A percentile compares a stretch with the other conserved stretches of the same genome.
These are phyloP conservation scores for Parafenestella ontariensis DNA, from an alignment of 2,329 filamentous ascomycete species.

Conservation along the genomic window DNA sequence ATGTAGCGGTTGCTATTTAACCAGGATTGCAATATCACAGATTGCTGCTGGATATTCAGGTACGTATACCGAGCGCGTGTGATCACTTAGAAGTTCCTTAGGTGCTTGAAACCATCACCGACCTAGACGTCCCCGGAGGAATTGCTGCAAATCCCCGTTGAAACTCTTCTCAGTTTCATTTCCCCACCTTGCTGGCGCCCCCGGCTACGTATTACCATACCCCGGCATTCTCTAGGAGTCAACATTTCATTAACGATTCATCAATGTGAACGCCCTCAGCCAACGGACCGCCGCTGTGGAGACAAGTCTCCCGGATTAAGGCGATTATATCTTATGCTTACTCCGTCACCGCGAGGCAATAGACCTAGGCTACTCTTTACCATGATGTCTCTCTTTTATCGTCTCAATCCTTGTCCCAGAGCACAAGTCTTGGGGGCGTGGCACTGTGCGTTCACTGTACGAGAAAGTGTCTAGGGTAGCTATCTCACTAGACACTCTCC, in stretches of 20 bases:
- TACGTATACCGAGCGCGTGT: background rate
- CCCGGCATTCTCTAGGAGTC: background rate
- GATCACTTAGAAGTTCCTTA: slow-evolving; percentile 1
- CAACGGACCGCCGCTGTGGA: background rate
- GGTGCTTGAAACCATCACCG: background rate
- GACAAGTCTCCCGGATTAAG: background rate
- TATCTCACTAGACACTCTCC: background rate
- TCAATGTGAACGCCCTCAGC: background rate
- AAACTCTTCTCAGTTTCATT: background rate
- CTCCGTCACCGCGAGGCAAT: background rate
- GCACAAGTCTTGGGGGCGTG: background rate
- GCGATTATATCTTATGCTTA: background rate
- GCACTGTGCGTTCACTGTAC: background rate
- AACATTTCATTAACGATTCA: background rate
- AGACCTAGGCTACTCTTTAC: background rate
- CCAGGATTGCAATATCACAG: slow-evolving; percentile 13
- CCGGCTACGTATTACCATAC: background rate
- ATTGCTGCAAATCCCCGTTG: background rate
- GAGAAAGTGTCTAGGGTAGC: background rate
- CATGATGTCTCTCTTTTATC: no score
- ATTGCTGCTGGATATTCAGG: slow-evolving; percentile 6
- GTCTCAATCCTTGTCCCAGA: background rate
- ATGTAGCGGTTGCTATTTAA: slow-evolving; percentile 6
- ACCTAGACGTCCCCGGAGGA: background rate
- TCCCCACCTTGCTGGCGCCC: background rate